phyloP scores from a whole-genome alignment of 495 filamentous ascomycete genomes.

The Cercophora samala region DNA sequence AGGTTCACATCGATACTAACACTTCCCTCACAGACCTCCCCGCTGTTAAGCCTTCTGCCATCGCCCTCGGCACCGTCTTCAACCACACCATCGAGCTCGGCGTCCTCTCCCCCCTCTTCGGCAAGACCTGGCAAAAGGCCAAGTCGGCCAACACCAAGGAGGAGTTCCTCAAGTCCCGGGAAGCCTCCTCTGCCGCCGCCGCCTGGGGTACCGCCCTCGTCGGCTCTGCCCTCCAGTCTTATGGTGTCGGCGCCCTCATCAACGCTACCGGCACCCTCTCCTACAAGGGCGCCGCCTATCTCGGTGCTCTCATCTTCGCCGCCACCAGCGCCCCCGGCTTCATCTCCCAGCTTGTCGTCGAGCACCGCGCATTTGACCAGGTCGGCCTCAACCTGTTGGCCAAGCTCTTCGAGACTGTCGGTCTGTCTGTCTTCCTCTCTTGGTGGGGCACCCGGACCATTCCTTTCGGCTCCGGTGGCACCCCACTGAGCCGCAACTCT shows the following conservation, averaged over 20 bases:
- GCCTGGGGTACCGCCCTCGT: constrained; percentile 87
- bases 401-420: constrained; percentile 88
- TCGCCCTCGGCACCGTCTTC: constrained; percentile 92
- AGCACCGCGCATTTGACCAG: constrained; percentile 87
- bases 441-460: constrained; percentile 96
- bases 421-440: constrained; percentile 84
- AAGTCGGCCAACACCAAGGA: constrained; percentile 91
- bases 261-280: constrained; percentile 90
- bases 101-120: constrained; percentile 85
- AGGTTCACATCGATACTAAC: constrained; percentile 22
- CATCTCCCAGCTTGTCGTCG: constrained; percentile 78
- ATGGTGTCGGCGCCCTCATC: constrained; percentile 91
- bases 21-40: constrained; percentile 65
- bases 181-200: constrained; percentile 80
- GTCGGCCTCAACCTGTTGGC: constrained; percentile 79
- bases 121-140: constrained; percentile 90
- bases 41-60: constrained; percentile 94
- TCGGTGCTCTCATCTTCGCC: constrained; percentile 86
- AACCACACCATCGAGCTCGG: constrained; percentile 67
- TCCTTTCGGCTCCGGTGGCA: constrained; percentile 59
- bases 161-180: constrained; percentile 90
- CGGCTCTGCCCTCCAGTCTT: constrained; percentile 86
- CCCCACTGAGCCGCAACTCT: constrained; percentile 19
- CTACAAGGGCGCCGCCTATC: constrained; percentile 95
- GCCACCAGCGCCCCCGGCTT: constrained; percentile 84